Conservation (phyloP, 495 filamentous ascomycete species). For the Daldinia caldariorum region DNA sequence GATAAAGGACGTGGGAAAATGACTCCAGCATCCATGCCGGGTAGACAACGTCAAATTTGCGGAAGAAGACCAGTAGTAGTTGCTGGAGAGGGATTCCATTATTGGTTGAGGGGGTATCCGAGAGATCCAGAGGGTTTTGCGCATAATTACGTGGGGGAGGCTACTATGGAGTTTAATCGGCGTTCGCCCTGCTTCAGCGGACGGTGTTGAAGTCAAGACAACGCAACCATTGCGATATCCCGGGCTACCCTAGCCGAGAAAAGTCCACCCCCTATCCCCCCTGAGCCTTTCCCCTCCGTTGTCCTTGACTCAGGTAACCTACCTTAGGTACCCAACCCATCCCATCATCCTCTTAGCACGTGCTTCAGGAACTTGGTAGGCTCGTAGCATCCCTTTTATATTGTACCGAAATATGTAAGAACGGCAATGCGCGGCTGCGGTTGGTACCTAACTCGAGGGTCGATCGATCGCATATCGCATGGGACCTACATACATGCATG, state of each 20-base stretch:
- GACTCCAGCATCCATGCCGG: not conserved
- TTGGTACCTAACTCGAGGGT: conserved; percentile 3
- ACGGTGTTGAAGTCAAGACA: conserved; percentile 26
- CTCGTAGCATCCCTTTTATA: not conserved
- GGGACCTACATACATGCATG: not conserved
- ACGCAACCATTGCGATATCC: conserved; percentile 32
- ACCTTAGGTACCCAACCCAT: not conserved
- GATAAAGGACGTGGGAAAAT: conserved; percentile 24
- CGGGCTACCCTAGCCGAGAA: not conserved
- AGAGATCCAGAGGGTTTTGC: conserved; percentile 12
- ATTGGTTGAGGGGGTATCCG: conserved; percentile 15
- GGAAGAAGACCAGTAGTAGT: conserved; percentile 15
- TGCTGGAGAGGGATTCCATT: not conserved
- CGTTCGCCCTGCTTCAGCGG: not conserved
- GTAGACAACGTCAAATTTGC: conserved; percentile 23
- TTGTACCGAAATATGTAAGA: conserved; percentile 3
- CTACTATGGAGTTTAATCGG: conserved; percentile 5
- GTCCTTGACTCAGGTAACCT: too few species aligned
- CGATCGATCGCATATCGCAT: conserved; percentile 11
- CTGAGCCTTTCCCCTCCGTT: not conserved
- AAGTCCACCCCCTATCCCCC: not conserved
- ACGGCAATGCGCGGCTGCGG: not conserved
- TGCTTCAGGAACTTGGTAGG: not conserved
- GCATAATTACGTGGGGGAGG: conserved; percentile 29
- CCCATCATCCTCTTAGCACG: not conserved